Evolutionary conservation across 345 rosid species (phyloP).

Genomic region (Citrus reticulata): DNA sequence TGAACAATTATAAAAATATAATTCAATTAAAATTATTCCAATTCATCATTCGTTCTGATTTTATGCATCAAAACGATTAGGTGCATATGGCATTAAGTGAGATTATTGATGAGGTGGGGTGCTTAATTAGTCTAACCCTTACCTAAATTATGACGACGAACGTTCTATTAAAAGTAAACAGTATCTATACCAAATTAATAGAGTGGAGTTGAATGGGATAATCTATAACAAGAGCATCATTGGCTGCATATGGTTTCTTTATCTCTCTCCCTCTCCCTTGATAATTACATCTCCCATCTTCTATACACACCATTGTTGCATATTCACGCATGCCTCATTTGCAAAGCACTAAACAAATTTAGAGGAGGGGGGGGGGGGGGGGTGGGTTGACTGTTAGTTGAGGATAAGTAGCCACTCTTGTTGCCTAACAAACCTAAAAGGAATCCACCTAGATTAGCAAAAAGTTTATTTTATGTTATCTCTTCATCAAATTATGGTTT

Average conservation of each 20-base stretch:
- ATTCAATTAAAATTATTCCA: too few species aligned
- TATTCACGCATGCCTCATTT: neutral
- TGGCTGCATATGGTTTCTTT: neutral
- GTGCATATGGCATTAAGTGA: too few species aligned
- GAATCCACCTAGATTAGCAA: neutral
- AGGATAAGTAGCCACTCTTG: neutral
- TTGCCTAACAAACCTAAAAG: constrained; percentile 1
- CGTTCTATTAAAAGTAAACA: too few species aligned
- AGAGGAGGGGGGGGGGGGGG: neutral
- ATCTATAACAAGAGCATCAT: neutral
- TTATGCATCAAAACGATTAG: too few species aligned
- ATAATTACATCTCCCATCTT: neutral
- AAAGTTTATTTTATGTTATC: neutral
- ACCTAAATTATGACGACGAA: too few species aligned
- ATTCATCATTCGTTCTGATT: too few species aligned
- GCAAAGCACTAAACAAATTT: neutral
- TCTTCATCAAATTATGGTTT: neutral
- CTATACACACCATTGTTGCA: neutral
- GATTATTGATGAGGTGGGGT: too few species aligned
- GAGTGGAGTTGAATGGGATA: too few species aligned
- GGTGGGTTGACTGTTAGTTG: neutral
- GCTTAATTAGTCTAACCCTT: too few species aligned
- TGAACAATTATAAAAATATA: too few species aligned
- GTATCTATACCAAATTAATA: too few species aligned
- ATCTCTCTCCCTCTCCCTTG: neutral